Base-by-base conservation (phyloP, 2,329 filamentous ascomycete species). In the Pseudocercospora crystallina region DNA sequence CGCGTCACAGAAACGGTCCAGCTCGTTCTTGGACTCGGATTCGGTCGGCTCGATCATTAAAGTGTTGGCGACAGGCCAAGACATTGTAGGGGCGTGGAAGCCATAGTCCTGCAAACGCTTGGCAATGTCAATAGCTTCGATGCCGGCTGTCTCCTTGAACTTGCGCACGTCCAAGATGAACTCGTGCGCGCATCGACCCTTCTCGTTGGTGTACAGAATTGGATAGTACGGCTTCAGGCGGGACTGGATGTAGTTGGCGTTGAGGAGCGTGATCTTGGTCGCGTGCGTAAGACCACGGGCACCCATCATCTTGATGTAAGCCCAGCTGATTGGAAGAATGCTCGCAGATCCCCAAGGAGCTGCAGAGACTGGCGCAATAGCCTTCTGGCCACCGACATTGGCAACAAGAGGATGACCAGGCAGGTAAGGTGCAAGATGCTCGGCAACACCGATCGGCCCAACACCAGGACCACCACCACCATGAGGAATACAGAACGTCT, bases 21-120 rank as follows among this genome's bases (percentile, higher is more conserved):
- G 82, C 76, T 97, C 92, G 56, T 86, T 86, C 70, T 94, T 91
- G 72, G 83, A 89, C 77, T 97, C 92, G 11, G 86, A 91, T 74
- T 96, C 92, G 0, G 92, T 97, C 2, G 92, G 92, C 76, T 97
- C 92, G 60, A 97, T 95, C 92, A 97, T 97, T 38, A 97, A 82
- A 1, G 92, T 96, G 73, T 95, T 95, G 45, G 89, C 82, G 2
- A 97, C 90, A 1, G 92, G 92, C 89, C 89, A 96, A 69, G 85
- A 90, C 92, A 97, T 96, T 46, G 92, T 97, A 0, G 92, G 92
- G 1, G 91, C 89, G 72, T 97, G 92, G 82, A 97, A 97, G 36
- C 92, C 92, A 69, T 95, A 97, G 69, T 97, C 92, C 73, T 96
- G 91, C 14, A 97, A 83, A 57, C 92, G 89, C 80, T 97, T 97